Conservation (phyloP, 768 basidiomycete genomes). For the Mycena epipterygia region DNA sequence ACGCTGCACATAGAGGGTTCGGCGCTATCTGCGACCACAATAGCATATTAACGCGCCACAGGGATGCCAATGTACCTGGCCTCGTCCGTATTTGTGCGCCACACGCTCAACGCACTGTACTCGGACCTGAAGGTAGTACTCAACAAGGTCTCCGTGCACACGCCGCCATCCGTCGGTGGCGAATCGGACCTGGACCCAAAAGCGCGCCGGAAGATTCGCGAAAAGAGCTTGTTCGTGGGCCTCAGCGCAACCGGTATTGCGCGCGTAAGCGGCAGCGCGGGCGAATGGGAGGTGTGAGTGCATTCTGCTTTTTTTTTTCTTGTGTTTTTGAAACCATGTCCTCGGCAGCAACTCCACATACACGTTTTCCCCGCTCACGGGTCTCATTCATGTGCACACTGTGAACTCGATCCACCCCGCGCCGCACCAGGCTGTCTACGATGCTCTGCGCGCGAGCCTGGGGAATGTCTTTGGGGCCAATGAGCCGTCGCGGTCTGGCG, state of each 20-base stretch:
- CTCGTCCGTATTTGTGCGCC: constrained; percentile 77
- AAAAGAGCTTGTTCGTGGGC: constrained; percentile 71
- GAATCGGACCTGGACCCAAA: constrained; percentile 1
- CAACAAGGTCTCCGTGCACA: constrained; percentile 60
- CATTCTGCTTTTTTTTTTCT: neutral
- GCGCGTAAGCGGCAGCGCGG: constrained; percentile 71
- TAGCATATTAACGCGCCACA: constrained; percentile 40
- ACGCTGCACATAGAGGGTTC: constrained; percentile 80
- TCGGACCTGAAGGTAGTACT: constrained; percentile 72
- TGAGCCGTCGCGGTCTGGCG: constrained; percentile 19
- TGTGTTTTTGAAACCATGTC: neutral
- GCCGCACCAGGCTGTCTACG: constrained; percentile 79
- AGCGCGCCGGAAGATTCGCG: constrained; percentile 54
- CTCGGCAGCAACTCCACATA: constrained; percentile 77
- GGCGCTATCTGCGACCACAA: constrained; percentile 21
- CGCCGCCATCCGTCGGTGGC: constrained; percentile 33
- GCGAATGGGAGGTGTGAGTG: constrained; percentile 84
- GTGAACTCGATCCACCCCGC: constrained; percentile 85
- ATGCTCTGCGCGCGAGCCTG: constrained; percentile 62
- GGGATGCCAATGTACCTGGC: constrained; percentile 82
- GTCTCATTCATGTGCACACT: constrained; percentile 73
- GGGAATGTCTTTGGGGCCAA: constrained; percentile 14
- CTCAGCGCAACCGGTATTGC: constrained; percentile 69
- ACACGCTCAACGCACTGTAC: constrained; percentile 83
- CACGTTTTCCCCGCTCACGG: constrained; percentile 75